Evolutionary conservation across 352 stramenopile species (phyloP), one percentile per base, ranked within the genome.

Genomic region (Phytophthora colocasiae): DNA sequence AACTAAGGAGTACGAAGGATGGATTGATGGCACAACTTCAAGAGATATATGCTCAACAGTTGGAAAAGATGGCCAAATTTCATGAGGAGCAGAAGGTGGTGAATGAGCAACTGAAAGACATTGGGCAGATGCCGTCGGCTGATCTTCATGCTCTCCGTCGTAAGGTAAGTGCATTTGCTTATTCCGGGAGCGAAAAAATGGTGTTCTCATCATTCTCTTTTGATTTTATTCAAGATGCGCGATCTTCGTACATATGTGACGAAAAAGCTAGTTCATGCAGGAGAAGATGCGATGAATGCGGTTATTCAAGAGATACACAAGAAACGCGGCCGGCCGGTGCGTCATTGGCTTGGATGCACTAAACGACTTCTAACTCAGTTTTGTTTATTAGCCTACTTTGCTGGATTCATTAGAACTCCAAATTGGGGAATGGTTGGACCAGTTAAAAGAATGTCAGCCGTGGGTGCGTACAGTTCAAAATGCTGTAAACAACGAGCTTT

Each of bases 251-350:
- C 38, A 3, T 89, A 88, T 43, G 40, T 94, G 59, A 81, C 51
- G 29, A 77, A 71, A 19, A 76, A 69, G 6, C 48, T 92, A 8
- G 80, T 91, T 50, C 81, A 83, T 19, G 76, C 70, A 2, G 85
- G 85, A 12, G 83, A 92, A 76, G 82, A 94, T 73, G 75, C 82
- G 26, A 89, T 94, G 76, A 87, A 93, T 48, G 60, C 41, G 7
- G 85, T 93, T 36, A 36, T 47, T 80, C 87, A 27, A 66, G 73
- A 39, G 73, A 64, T 36, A 8, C 58, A 69, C 1, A 58, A 74
- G 12, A 89, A 82, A 44, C 58, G 70, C 36, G 70, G 65, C 10
- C 69, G 60, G 31, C 24, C 80, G 72, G 85, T 93, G 75, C 39
- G 54, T 57, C 27, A 15, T n/a, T 31, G 17, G 1, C 19, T 34